These are phyloP conservation scores for Xanthoparmelia taractica DNA, from an alignment of 495 filamentous ascomycete genomes.

Conservation along the genomic window DNA sequence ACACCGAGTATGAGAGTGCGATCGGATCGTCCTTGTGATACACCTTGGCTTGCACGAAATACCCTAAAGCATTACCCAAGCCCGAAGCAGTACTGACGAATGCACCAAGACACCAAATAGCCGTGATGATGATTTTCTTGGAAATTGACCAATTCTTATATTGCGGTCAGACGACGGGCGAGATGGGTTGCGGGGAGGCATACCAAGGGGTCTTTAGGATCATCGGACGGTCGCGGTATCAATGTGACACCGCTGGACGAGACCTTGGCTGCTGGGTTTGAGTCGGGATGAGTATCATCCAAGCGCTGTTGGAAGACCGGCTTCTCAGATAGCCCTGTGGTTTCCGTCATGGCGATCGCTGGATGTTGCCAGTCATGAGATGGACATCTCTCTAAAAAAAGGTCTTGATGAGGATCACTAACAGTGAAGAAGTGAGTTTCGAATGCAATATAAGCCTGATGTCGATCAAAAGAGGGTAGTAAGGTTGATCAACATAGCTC, in stretches of 20 bases:
- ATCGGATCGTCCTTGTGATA: neutral
- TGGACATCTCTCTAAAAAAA: too few species aligned
- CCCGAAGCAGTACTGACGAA: conserved; percentile 10
- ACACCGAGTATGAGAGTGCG: neutral
- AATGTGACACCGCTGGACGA: neutral
- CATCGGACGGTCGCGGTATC: neutral
- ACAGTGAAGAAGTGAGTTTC: too few species aligned
- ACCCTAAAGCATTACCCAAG: conserved; percentile 10
- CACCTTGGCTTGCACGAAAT: conserved; percentile 8
- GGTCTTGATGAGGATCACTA: too few species aligned
- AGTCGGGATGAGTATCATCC: too few species aligned
- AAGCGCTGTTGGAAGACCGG: neutral
- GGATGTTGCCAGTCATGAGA: too few species aligned
- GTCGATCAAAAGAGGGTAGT: too few species aligned
- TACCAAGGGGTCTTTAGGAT: neutral
- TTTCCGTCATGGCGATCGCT: too few species aligned
- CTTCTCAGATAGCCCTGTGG: too few species aligned
- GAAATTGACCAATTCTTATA: neutral
- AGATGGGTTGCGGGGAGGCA: neutral
- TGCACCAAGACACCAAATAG: conserved; percentile 6
- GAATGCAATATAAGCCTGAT: too few species aligned
- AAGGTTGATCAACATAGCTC: too few species aligned
- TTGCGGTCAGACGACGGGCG: neutral
- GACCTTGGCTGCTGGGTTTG: neutral
- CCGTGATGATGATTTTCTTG: neutral